Percentiles rank a stretch among this genome's conserved stretches.
These are phyloP conservation scores for Goffeauzyma gilvescens DNA, from an alignment of 768 basidiomycete genomes.

Conservation along the genomic window DNA sequence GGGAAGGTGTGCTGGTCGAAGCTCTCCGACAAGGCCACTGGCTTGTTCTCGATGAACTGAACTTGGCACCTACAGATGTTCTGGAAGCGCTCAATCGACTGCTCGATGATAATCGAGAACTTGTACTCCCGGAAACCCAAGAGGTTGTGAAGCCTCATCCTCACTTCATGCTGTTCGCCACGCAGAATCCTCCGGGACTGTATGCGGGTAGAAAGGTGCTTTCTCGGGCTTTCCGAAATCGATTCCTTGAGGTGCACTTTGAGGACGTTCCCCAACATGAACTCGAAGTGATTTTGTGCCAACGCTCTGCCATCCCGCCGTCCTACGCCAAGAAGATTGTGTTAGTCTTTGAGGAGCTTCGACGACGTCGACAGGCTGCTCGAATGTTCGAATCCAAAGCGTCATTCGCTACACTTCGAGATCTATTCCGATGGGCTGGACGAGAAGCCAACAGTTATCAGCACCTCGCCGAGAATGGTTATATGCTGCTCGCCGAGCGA, in stretches of 20 bases:
- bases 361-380: conserved; percentile 70
- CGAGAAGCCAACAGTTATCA: conserved; percentile 75
- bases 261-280: conserved; percentile 89
- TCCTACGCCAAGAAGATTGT: conserved; percentile 85
- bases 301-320: conserved; percentile 78
- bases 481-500: conserved; percentile 90
- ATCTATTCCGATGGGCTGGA: conserved; percentile 92
- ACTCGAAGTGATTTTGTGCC: conserved; percentile 79
- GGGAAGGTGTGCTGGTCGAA: conserved; percentile 80
- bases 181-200: conserved; percentile 89
- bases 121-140: conserved; percentile 86
- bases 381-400: conserved; percentile 96
- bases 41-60: conserved; percentile 95
- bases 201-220: conserved; percentile 88
- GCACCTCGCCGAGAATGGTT: conserved; percentile 84
- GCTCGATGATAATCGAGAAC: conserved; percentile 89
- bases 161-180: conserved; percentile 94
- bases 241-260: conserved; percentile 94
- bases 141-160: conserved; percentile 85
- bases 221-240: conserved; percentile 88
- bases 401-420: conserved; percentile 86
- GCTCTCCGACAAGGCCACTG: conserved; percentile 82
- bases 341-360: conserved; percentile 74
- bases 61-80: conserved; percentile 92
- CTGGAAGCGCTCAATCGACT: conserved; percentile 90